phyloP scores from a whole-genome alignment of 2,329 filamentous ascomycete species.

The Pseudocercospora cruenta region DNA sequence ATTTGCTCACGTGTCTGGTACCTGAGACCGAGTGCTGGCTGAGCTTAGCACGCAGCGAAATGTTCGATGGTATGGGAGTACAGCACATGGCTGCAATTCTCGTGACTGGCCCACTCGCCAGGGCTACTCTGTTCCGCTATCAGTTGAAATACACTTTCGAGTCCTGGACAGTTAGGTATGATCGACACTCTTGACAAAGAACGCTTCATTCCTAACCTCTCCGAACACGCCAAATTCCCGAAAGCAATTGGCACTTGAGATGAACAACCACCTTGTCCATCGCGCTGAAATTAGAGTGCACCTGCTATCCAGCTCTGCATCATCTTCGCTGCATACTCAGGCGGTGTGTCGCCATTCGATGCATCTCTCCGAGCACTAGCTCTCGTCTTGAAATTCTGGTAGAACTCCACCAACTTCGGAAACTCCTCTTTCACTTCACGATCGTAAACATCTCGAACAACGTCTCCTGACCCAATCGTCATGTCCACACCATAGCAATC shows the following conservation, averaged over 20 bases:
- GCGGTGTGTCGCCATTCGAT: conserved; percentile 13
- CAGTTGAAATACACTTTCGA: too few relatives aligned
- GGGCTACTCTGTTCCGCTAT: too few relatives aligned
- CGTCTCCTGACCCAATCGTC: conserved; percentile 17
- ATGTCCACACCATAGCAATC: conserved; percentile 22
- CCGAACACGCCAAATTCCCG: too few relatives aligned
- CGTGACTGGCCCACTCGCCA: too few relatives aligned
- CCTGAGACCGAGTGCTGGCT: not conserved
- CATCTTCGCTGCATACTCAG: conserved; percentile 7
- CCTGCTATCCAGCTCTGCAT: conserved; percentile 18
- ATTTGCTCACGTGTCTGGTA: not conserved
- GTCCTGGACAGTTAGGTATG: too few relatives aligned
- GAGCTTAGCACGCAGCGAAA: not conserved
- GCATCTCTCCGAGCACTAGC: conserved; percentile 16
- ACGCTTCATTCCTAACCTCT: too few relatives aligned
- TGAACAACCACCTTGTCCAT: too few relatives aligned
- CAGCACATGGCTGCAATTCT: too few relatives aligned
- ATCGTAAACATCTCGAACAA: conserved; percentile 15
- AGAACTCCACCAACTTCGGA: conserved; percentile 20
- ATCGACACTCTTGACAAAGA: too few relatives aligned
- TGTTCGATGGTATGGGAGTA: not conserved
- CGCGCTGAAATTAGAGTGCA: not conserved
- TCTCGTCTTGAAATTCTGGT: conserved; percentile 16
- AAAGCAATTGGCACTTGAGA: too few relatives aligned
- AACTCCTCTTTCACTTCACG: conserved; percentile 18